Percentiles rank a stretch among this genome's conserved stretches.
phyloP scores from a whole-genome alignment of 2,329 filamentous ascomycete genomes.

The Ceratocystis cubensis region DNA sequence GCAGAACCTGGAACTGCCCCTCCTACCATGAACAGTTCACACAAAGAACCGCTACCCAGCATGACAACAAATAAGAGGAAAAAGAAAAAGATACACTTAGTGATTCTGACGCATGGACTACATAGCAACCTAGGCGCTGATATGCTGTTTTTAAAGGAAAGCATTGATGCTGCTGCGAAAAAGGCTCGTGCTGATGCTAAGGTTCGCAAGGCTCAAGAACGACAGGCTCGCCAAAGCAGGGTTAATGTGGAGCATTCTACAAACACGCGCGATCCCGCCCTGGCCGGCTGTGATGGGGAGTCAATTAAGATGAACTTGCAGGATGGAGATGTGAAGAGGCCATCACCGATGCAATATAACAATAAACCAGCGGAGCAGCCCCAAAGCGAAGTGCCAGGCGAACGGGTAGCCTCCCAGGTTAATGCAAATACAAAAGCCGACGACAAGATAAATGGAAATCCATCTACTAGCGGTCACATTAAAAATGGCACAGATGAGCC shows the following conservation, averaged over 20 bases:
- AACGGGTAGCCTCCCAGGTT: background rate
- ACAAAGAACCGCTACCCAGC: background rate
- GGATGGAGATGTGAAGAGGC: too few relatives aligned
- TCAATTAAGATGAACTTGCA: background rate
- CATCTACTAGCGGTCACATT: background rate
- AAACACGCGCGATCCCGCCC: background rate
- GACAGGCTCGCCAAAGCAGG: slow-evolving; percentile 26
- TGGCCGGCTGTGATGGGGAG: background rate
- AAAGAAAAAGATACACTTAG: slow-evolving; percentile 73
- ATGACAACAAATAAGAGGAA: slow-evolving; percentile 32
- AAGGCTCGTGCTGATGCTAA: slow-evolving; percentile 60
- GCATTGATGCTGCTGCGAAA: slow-evolving; percentile 72
- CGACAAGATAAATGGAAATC: slow-evolving; percentile 9
- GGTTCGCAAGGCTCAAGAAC: slow-evolving; percentile 42
- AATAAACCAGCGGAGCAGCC: background rate
- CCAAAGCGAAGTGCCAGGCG: background rate
- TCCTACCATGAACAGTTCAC: slow-evolving; percentile 24
- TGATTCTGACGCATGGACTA: slow-evolving; percentile 83
- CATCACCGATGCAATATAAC: background rate
- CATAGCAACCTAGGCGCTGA: slow-evolving; percentile 94
- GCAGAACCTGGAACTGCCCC: slow-evolving; percentile 14
- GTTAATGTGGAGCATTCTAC: background rate
- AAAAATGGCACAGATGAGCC: slow-evolving; percentile 20
- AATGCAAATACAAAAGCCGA: slow-evolving; percentile 23
- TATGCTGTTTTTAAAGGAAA: slow-evolving; percentile 95